These are phyloP conservation scores for Hymenoscyphus linearis DNA, from an alignment of 2,329 filamentous ascomycete genomes.

Conservation along the genomic window DNA sequence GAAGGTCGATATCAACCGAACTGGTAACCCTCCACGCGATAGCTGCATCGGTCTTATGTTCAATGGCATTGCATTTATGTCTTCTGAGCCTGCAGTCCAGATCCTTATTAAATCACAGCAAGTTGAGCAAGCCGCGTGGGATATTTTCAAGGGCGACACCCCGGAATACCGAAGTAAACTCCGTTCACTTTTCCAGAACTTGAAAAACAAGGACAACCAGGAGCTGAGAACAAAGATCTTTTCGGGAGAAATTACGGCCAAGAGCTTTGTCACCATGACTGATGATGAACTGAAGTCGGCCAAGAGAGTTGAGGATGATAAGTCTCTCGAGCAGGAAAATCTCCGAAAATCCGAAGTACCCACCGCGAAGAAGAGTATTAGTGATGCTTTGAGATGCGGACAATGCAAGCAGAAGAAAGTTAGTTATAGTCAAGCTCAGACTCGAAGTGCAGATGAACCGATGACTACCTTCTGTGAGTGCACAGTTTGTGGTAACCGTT, in stretches of 20 bases:
- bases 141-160: slow-evolving; percentile 63
- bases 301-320: slow-evolving; percentile 71
- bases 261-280: slow-evolving; percentile 77
- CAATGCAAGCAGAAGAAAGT: slow-evolving; percentile 93
- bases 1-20: slow-evolving; percentile 71
- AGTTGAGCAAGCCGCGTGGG: slow-evolving; percentile 74
- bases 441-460: slow-evolving; percentile 89
- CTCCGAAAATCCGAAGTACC: slow-evolving; percentile 97
- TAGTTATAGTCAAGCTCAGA: slow-evolving; percentile 94
- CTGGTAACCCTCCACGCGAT: slow-evolving; percentile 69
- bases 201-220: slow-evolving; percentile 87
- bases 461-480: slow-evolving; percentile 75
- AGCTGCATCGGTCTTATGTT: slow-evolving; percentile 88
- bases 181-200: slow-evolving; percentile 86
- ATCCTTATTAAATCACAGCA: slow-evolving; percentile 74
- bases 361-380: slow-evolving; percentile 85
- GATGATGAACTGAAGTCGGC: slow-evolving; percentile 88
- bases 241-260: slow-evolving; percentile 63
- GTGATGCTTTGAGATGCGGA: slow-evolving; percentile 79
- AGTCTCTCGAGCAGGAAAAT: slow-evolving; percentile 79
- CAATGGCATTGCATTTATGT: slow-evolving; percentile 74
- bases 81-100: slow-evolving; percentile 62
- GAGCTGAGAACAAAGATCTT: slow-evolving; percentile 73
- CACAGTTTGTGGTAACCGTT: slow-evolving; percentile 62
- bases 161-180: slow-evolving; percentile 81